Percentiles rank a stretch among this genome's conserved stretches.
Conservation (phyloP, 805 yeast genomes). For the Barnettozyma sucrosica region DNA sequence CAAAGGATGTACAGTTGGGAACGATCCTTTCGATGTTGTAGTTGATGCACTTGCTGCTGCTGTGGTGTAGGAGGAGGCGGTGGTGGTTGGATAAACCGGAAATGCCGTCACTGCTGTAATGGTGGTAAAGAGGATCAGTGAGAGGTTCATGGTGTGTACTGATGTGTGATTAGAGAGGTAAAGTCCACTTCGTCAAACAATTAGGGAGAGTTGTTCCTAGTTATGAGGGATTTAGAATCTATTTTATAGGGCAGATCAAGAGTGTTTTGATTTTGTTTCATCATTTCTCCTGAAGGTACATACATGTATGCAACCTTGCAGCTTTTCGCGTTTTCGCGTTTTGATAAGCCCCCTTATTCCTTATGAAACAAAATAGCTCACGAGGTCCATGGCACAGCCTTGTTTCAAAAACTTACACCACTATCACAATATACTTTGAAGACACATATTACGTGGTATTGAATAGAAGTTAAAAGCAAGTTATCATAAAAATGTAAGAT, state of each 20-base stretch:
- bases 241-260: neutral
- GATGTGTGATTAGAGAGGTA: no score
- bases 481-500: neutral
- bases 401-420: no score
- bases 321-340: neutral
- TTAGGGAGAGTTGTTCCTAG: neutral
- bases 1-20: neutral
- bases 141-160: neutral
- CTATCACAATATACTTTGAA: no score
- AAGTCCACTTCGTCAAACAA: neutral
- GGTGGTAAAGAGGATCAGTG: neutral
- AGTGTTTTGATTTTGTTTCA: neutral
- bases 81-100: neutral
- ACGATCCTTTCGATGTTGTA: neutral
- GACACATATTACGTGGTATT: no score
- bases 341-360: neutral
- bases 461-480: neutral
- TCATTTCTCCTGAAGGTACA: neutral
- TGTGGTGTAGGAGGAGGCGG: neutral
- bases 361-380: neutral
- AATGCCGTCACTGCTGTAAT: neutral
- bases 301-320: neutral
- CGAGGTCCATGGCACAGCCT: neutral
- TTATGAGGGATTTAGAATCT: neutral
- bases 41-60: no score